These are phyloP conservation scores for Apostasia shenzhenica DNA, from an alignment of 106 monocot genomes.

Conservation along the genomic window DNA sequence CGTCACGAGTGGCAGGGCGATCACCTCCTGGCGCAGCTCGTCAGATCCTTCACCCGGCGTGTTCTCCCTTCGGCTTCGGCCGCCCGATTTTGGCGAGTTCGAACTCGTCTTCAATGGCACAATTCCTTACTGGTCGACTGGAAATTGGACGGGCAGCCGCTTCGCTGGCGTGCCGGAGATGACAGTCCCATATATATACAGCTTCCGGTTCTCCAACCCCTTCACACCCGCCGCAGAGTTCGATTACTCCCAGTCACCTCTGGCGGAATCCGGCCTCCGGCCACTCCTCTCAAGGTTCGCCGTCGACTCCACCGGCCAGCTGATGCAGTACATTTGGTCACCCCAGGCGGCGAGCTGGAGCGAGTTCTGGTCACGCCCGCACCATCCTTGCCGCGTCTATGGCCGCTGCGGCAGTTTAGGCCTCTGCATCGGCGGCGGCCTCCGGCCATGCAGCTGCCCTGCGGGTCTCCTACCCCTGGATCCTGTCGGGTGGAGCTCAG, in stretches of 20 bases:
- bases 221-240: conserved; percentile 47
- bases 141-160: conserved; percentile 39
- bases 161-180: conserved; percentile 61
- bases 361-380: conserved; percentile 58
- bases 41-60: conserved; percentile 41
- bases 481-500: conserved; percentile 20
- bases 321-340: conserved; percentile 65
- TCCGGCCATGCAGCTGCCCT: conserved; percentile 27
- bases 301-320: conserved; percentile 41
- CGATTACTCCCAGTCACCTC: conserved; percentile 22
- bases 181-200: conserved; percentile 62
- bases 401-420: conserved; percentile 49
- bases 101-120: conserved; percentile 33
- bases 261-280: conserved; percentile 1
- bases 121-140: conserved; percentile 47
- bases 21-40: conserved; percentile 42
- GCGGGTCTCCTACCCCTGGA: conserved; percentile 17
- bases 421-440: conserved; percentile 19
- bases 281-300: conserved; percentile 33
- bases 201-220: conserved; percentile 36
- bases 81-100: conserved; percentile 38
- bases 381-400: conserved; percentile 32
- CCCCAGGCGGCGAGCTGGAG: conserved; percentile 50
- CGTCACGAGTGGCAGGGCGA: conserved; percentile 1
- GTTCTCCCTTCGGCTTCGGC: conserved; percentile 37